These are phyloP conservation scores for Carex kokanica DNA, from an alignment of 176 grass and related monocot species.

Conservation along the genomic window DNA sequence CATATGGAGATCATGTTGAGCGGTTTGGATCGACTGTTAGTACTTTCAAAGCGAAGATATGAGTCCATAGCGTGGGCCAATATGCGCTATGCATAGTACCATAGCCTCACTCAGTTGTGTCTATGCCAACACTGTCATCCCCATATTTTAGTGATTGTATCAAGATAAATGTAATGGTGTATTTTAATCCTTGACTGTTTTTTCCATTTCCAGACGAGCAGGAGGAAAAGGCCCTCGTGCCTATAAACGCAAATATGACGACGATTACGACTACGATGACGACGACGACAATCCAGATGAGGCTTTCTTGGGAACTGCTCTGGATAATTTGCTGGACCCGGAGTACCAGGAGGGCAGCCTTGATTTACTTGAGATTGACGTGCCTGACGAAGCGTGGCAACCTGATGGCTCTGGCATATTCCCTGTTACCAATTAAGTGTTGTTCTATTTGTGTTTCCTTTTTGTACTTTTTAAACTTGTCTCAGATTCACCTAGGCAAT, in stretches of 20 bases:
- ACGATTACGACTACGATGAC: background rate
- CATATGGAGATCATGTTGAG: no score
- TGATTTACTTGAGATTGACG: background rate
- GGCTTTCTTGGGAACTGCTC: background rate
- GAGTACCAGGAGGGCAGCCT: conserved; percentile 27
- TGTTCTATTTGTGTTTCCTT: background rate
- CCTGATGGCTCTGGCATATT: background rate
- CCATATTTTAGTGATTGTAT: background rate
- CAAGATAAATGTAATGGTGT: background rate
- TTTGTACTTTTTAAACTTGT: background rate
- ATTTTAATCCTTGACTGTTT: background rate
- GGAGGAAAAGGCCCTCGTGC: background rate
- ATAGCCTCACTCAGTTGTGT: background rate
- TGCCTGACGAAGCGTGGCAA: conserved; percentile 3
- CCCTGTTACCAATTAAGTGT: conserved; percentile 3
- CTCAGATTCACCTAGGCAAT: conserved; percentile 18
- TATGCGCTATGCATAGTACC: no score
- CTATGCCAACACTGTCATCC: background rate
- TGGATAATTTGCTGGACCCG: background rate
- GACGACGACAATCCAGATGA: background rate
- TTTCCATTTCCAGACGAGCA: background rate
- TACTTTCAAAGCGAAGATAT: no score
- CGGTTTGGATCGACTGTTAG: no score
- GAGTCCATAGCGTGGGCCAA: no score
- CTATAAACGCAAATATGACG: no score